Evolutionary conservation across 2,329 filamentous ascomycete genomes (phyloP), one percentile per base, ranked within the genome.

Genomic region (Pseudophaeomoniella oleicola): DNA sequence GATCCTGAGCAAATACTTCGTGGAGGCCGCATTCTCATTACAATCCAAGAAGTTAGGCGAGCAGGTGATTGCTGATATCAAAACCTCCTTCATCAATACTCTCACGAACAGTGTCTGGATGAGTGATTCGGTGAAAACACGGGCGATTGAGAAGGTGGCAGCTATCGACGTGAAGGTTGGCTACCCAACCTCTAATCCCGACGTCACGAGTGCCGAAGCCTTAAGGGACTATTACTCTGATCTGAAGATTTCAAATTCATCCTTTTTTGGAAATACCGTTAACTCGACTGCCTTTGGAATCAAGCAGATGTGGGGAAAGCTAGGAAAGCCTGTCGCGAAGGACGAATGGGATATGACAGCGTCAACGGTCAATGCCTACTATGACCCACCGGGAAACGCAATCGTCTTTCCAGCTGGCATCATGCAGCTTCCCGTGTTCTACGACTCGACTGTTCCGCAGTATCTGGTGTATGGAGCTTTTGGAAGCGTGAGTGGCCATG

Each of bases 381-480:
- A 81, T 52, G 71, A 73, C 43, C 69, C 68, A 17, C 63, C 67
- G 0, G 67, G 68, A n/a, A 81, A 82, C 46, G 71, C 76, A 47
- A 81, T 82, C 32, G 71, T 75, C 3, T 78, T 83, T 51, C 75
- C 74, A 1, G 75, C 76, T 1, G 78, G 75, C 0, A 78, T 81
- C 39, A 75, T 80, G 69, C 78, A 82, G 50, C 69, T 71, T 3
- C 77, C 78, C 0, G 60, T 76, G 2, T 82, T 81, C 47, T n/a
- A 27, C n/a, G 71, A 78, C 40, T 66, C 71, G 9, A 58, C 67
- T 4, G 64, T 78, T 1, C 78, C 78, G 0, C 58, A 69, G 16
- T 83, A 81, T 45, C 56, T 82, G 27, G 69, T 69, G 6, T 84
- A 81, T 50, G 78, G 77, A n/a, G 72, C 71, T 1, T 78, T 82